These are phyloP conservation scores for Citrus unshiu DNA, from an alignment of 345 rosid genomes.

Conservation along the genomic window DNA sequence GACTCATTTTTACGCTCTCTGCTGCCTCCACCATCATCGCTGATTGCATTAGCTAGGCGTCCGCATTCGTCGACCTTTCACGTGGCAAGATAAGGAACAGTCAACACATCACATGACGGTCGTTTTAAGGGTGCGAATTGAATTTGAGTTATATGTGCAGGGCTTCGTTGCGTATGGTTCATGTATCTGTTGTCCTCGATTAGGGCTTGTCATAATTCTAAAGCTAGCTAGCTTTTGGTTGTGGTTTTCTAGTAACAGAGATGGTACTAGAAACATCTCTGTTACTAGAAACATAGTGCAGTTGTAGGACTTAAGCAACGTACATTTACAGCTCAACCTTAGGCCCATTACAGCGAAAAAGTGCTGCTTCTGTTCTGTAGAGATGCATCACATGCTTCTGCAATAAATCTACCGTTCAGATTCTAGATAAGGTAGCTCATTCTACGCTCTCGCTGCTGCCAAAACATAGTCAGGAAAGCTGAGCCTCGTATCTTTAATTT, in stretches of 20 bases:
- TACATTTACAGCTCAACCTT: constrained; percentile 15
- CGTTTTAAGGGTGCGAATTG: background rate
- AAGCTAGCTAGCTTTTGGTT: background rate
- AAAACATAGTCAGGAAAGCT: background rate
- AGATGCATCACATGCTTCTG: constrained; percentile 22
- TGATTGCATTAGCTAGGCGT: background rate
- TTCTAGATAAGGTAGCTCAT: background rate
- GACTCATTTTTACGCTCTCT: background rate
- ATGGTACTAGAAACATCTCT: background rate
- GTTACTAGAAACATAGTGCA: background rate
- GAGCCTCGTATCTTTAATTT: too few relatives aligned
- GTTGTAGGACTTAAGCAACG: background rate
- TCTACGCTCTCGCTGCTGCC: too few relatives aligned
- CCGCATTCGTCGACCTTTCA: background rate
- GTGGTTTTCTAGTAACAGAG: background rate
- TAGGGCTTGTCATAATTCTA: background rate
- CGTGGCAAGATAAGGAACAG: background rate
- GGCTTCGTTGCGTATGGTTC: background rate
- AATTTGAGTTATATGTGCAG: too few relatives aligned
- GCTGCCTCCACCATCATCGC: background rate
- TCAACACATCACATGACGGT: background rate
- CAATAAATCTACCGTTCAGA: background rate
- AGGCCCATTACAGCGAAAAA: constrained; percentile 1
- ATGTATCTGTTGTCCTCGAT: background rate
- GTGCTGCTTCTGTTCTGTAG: background rate